These are phyloP conservation scores for Carex parvula DNA, from an alignment of 176 grass and related monocot genomes.

Conservation along the genomic window DNA sequence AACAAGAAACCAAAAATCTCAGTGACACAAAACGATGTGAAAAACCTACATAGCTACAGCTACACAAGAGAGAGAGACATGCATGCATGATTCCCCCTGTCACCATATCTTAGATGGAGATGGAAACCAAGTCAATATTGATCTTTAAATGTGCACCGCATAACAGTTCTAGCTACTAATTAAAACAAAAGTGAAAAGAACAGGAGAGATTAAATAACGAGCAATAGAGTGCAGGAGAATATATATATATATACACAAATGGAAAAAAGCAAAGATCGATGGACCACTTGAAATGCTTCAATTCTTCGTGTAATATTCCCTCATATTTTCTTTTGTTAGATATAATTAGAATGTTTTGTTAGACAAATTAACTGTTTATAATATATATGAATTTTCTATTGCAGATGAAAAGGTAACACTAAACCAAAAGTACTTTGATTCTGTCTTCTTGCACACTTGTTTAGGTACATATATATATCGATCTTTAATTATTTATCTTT, in stretches of 20 bases:
- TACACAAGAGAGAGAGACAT: background rate
- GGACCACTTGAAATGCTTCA: background rate
- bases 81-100: background rate
- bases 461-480: background rate
- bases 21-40: constrained; percentile 3
- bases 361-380: background rate
- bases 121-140: background rate
- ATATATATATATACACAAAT: background rate
- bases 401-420: background rate
- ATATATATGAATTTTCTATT: background rate
- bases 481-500: constrained; percentile 6
- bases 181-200: background rate
- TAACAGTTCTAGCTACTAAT: background rate
- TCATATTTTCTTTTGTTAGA: background rate
- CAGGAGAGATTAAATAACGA: background rate
- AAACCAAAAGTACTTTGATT: background rate
- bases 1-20: constrained; percentile 7
- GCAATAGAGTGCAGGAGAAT: background rate
- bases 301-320: background rate
- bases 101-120: background rate
- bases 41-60: background rate
- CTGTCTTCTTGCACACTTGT: background rate
- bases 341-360: background rate
- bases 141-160: constrained; percentile 2
- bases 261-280: background rate